These are phyloP conservation scores for Jamesozyma hellenica DNA, from an alignment of 805 yeast genomes.

Conservation along the genomic window DNA sequence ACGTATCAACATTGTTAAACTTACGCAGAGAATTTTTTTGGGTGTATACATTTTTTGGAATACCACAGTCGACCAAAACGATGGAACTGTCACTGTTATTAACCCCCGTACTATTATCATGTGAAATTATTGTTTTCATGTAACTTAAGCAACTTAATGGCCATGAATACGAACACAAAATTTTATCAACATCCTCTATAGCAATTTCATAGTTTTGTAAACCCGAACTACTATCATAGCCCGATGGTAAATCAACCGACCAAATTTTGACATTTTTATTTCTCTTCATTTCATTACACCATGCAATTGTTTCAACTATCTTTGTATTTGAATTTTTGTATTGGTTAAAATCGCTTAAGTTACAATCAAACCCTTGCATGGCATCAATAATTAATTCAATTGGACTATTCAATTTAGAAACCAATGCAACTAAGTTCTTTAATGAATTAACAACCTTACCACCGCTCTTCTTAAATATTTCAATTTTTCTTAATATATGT, in stretches of 20 bases:
- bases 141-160: slow-evolving; percentile 38
- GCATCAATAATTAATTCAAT: slow-evolving; percentile 76
- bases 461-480: slow-evolving; percentile 49
- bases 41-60: slow-evolving; percentile 47
- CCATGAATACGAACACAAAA: slow-evolving; percentile 56
- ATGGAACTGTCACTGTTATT: slow-evolving; percentile 28
- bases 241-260: slow-evolving; percentile 75
- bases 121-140: slow-evolving; percentile 3
- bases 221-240: slow-evolving; percentile 78
- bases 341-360: slow-evolving; percentile 23
- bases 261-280: slow-evolving; percentile 14
- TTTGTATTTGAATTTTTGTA: slow-evolving; percentile 9
- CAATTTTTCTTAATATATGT: slow-evolving; percentile 39
- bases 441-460: slow-evolving; percentile 49
- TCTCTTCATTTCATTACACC: slow-evolving; percentile 46
- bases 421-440: slow-evolving; percentile 30
- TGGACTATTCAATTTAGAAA: slow-evolving; percentile 52
- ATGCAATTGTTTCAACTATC: slow-evolving; percentile 39
- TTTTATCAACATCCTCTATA: slow-evolving; percentile 40
- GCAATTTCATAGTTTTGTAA: slow-evolving; percentile 26
- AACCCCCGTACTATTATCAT: slow-evolving; percentile 4
- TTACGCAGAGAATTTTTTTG: slow-evolving; percentile 36
- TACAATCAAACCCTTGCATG: slow-evolving; percentile 72
- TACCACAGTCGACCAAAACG: slow-evolving; percentile 59
- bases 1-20: slow-evolving; percentile 32